phyloP scores from a whole-genome alignment of 2,329 filamentous ascomycete species.

The Capronia epimyces region DNA sequence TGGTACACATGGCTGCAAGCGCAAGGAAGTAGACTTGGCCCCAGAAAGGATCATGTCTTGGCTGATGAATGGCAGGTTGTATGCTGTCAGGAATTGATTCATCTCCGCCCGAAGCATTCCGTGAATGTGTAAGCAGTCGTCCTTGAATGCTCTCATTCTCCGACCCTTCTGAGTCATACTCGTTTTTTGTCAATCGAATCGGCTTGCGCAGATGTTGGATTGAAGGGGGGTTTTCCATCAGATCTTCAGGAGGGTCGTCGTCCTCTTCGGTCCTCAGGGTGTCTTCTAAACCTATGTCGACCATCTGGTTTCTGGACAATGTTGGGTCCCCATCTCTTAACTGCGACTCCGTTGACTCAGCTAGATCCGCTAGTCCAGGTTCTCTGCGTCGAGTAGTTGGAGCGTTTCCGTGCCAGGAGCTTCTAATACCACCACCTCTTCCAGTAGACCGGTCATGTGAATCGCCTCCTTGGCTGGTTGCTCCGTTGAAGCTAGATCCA shows the following conservation, averaged over 20 bases:
- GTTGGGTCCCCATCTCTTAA: conserved; percentile 52
- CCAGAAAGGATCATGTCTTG: conserved; percentile 85
- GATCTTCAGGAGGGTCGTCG: conserved; percentile 39
- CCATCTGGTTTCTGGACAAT: conserved; percentile 52
- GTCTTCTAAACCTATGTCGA: conserved; percentile 77
- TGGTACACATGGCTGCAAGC: conserved; percentile 76
- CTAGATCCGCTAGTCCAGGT: conserved; percentile 33
- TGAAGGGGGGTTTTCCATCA: conserved; percentile 50
- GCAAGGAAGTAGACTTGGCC: conserved; percentile 83
- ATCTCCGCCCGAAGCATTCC: conserved; percentile 47
- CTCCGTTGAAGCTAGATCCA: conserved; percentile 52
- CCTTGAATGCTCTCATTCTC: conserved; percentile 42
- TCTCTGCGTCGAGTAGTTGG: conserved; percentile 38
- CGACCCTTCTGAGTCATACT: conserved; percentile 44
- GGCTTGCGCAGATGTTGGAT: conserved; percentile 53
- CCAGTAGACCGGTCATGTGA: conserved; percentile 38
- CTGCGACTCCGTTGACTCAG: conserved; percentile 35
- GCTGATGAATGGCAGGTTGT: conserved; percentile 57
- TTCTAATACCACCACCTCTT: conserved; percentile 49
- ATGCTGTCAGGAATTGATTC: conserved; percentile 52
- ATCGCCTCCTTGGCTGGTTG: conserved; percentile 44
- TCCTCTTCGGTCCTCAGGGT: conserved; percentile 47
- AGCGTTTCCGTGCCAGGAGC: conserved; percentile 52
- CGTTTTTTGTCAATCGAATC: conserved; percentile 34
- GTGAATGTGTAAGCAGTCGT: conserved; percentile 37